A percentile compares a stretch with the other conserved stretches of the same genome.
These are phyloP conservation scores for Leccinum olivaceopallidum DNA, from an alignment of 768 basidiomycete genomes.

Conservation along the genomic window DNA sequence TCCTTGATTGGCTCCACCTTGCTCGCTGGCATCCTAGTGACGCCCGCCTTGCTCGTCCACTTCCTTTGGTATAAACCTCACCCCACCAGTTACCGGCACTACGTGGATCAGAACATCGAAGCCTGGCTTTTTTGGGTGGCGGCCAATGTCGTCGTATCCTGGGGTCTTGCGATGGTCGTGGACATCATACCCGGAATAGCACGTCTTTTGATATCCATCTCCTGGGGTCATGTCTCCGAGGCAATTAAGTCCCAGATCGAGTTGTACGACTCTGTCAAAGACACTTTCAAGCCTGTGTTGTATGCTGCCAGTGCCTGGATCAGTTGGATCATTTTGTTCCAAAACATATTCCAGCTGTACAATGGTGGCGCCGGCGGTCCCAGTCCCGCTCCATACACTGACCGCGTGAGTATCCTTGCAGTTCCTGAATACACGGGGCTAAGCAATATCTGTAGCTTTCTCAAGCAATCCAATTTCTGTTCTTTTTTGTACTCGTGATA, in stretches of 20 bases:
- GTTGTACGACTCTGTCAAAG: slow-evolving; percentile 68
- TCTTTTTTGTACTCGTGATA: slow-evolving; percentile 69
- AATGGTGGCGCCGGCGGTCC: slow-evolving; percentile 34
- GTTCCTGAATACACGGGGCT: background rate
- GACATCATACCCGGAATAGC: slow-evolving; percentile 63
- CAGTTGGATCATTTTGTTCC: slow-evolving; percentile 77
- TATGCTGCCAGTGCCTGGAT: slow-evolving; percentile 72
- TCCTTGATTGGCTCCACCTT: slow-evolving; percentile 72
- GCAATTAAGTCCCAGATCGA: slow-evolving; percentile 64
- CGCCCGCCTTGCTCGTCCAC: slow-evolving; percentile 63
- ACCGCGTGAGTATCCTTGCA: slow-evolving; percentile 41
- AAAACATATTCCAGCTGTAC: slow-evolving; percentile 60
- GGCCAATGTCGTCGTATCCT: slow-evolving; percentile 73
- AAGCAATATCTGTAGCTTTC: slow-evolving; percentile 40
- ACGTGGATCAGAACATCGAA: slow-evolving; percentile 63
- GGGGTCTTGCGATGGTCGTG: slow-evolving; percentile 73
- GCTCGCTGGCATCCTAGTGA: slow-evolving; percentile 58
- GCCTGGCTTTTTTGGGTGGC: slow-evolving; percentile 86
- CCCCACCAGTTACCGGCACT: slow-evolving; percentile 54
- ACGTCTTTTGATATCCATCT: slow-evolving; percentile 51
- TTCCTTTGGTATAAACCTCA: slow-evolving; percentile 71
- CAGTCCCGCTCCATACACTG: slow-evolving; percentile 64
- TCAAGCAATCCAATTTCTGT: slow-evolving; percentile 69
- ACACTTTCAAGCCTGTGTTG: slow-evolving; percentile 67
- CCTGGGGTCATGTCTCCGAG: slow-evolving; percentile 81